Base-by-base conservation (phyloP, 75 land plant species). In the Picea glauca region DNA sequence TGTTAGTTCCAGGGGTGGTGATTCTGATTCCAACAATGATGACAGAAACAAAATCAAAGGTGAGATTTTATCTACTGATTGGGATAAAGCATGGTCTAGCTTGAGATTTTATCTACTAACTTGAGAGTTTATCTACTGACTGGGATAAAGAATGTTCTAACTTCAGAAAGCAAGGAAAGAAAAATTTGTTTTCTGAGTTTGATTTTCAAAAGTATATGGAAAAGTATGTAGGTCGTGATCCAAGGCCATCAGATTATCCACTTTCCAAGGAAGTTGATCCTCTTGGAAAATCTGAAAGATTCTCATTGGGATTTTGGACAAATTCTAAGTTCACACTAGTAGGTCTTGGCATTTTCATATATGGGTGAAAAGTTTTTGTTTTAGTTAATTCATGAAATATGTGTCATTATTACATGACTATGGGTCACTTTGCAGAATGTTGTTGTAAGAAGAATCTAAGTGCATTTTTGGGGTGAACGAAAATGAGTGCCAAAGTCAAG, bases 121-220 rank as follows among this genome's bases (percentile, higher is more conserved):
- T 26, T 77, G 91, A 89, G 66, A 89, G 82, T 65, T 67, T 78
- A 30, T 78, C 91, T n/a, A 84, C 88, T 38, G 99, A 94, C 77
- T 96, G 99, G 97, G 99, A 94, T 83, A 96, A 92, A 80, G 96
- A 94, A 11, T 96, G 99, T 94, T 75, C 92, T 18, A 88, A 62
- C 76, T 96, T 89, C 79, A 89, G 72, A 70, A 89, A 84, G 74
- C 83, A 80, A 79, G 87, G 88, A 7, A 84, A 84, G 65, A 88
- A 83, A 72, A 87, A 89, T 80, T 32, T 89, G 21, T 89, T 91
- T 78, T 92, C 95, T 1, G 61, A 84, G 64, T 85, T 96, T 77
- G 83, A 84, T 43, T 9, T 50, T 50, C 56, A 2, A 50, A 50
- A 50, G 56, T 50, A 50, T 40, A 90, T 92, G 78, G 84, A 96